phyloP scores from a whole-genome alignment of 257 asterid genomes.

The Galeopsis tetrahit region DNA sequence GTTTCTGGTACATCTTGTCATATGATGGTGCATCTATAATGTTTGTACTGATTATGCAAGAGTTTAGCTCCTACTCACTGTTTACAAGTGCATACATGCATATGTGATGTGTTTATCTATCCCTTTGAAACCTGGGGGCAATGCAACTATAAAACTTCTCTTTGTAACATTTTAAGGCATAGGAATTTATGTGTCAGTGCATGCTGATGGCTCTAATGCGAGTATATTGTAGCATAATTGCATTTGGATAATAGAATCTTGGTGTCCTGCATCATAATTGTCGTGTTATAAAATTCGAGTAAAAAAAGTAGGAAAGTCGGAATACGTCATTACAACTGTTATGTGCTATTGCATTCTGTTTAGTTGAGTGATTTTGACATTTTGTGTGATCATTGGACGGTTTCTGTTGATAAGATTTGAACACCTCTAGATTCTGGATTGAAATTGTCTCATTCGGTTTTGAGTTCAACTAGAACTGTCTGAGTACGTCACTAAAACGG shows the following conservation, averaged over 20 bases:
- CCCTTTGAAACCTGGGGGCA: background rate
- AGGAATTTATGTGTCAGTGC: conserved; percentile 27
- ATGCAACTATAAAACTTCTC: conserved; percentile 14
- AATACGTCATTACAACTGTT: background rate
- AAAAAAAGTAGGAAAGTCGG: conserved; percentile 17
- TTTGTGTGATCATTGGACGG: conserved; percentile 19
- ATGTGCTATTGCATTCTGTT: conserved; percentile 5
- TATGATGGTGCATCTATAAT: conserved; percentile 12
- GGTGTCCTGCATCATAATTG: conserved; percentile 1
- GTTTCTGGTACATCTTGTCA: conserved; percentile 26
- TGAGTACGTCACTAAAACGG: background rate
- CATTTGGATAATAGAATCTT: conserved; percentile 20
- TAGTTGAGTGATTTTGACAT: background rate
- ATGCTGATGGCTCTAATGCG: conserved; percentile 19
- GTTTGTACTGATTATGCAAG: conserved; percentile 15
- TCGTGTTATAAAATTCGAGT: background rate
- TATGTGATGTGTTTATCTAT: background rate
- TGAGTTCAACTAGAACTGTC: conserved; percentile 17
- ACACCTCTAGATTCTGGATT: background rate
- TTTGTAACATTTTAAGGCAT: conserved; percentile 8
- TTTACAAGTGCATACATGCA: background rate
- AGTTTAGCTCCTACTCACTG: background rate
- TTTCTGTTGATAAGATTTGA: background rate
- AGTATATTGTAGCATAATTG: background rate
- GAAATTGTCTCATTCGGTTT: background rate